Conservation (phyloP, 1,284 basidiomycete species). For the Cryptococcus sp. region DNA sequence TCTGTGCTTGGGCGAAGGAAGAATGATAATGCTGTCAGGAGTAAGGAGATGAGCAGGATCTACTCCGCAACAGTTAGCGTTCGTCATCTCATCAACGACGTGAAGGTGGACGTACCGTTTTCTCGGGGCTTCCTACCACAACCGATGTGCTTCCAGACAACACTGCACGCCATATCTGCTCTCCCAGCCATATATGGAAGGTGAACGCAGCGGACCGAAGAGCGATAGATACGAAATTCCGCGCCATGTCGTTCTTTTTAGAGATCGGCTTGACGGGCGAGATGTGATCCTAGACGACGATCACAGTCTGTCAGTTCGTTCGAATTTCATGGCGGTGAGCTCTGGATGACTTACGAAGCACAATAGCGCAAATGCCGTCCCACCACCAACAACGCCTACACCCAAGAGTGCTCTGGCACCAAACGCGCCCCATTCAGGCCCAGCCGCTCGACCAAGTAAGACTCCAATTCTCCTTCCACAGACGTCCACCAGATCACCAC, state of each 20-base stretch:
- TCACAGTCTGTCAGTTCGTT: neutral
- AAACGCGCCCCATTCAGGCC: slow-evolving; percentile 28
- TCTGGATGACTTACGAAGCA: slow-evolving; percentile 30
- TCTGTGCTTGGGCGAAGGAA: slow-evolving; percentile 23
- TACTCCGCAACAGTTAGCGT: slow-evolving; percentile 10
- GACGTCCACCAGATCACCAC: slow-evolving; percentile 30
- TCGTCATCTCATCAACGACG: neutral
- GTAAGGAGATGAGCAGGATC: slow-evolving; percentile 36
- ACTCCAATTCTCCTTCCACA: slow-evolving; percentile 28
- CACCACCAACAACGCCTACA: slow-evolving; percentile 22
- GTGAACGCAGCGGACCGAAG: slow-evolving; percentile 21
- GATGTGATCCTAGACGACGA: slow-evolving; percentile 20
- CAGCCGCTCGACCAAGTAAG: slow-evolving; percentile 19
- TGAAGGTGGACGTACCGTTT: slow-evolving; percentile 22
- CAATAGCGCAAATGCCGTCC: slow-evolving; percentile 26
- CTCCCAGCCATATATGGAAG: slow-evolving; percentile 25
- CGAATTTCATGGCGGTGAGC: too few relatives aligned
- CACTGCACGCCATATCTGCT: slow-evolving; percentile 16
- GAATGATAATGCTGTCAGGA: slow-evolving; percentile 31
- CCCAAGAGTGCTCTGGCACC: slow-evolving; percentile 21
- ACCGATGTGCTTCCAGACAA: slow-evolving; percentile 12
- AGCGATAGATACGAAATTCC: slow-evolving; percentile 15
- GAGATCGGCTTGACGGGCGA: slow-evolving; percentile 11
- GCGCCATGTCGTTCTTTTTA: neutral
- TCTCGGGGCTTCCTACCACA: slow-evolving; percentile 29